phyloP scores from a whole-genome alignment of 495 filamentous ascomycete species.

The Aspergillus mulundensis region DNA sequence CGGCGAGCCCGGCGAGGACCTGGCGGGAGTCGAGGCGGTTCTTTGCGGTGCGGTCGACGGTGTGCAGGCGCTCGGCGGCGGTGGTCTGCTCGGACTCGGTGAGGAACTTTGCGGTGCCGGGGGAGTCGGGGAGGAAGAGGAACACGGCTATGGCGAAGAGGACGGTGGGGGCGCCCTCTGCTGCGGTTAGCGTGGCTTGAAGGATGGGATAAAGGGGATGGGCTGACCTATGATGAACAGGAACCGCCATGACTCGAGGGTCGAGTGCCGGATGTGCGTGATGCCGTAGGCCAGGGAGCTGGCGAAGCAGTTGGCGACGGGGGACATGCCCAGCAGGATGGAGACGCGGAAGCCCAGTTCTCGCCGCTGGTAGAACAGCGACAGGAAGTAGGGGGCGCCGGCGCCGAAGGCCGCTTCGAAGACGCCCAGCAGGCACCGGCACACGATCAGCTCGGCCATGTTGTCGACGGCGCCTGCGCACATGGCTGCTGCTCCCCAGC shows the following conservation, averaged over 20 bases:
- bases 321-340: slow-evolving; percentile 65
- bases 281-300: slow-evolving; percentile 73
- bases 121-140: slow-evolving; percentile 61
- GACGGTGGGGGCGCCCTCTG: slow-evolving; percentile 69
- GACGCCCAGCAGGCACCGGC: slow-evolving; percentile 55
- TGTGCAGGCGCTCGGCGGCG: slow-evolving; percentile 25
- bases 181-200: slow-evolving; percentile 3
- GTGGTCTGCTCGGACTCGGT: slow-evolving; percentile 49
- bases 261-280: slow-evolving; percentile 36
- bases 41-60: slow-evolving; percentile 22
- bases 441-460: slow-evolving; percentile 54
- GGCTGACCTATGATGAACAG: slow-evolving; percentile 29
- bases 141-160: slow-evolving; percentile 56
- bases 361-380: slow-evolving; percentile 69
- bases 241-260: slow-evolving; percentile 23
- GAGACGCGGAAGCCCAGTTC: slow-evolving; percentile 67
- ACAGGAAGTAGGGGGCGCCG: slow-evolving; percentile 61
- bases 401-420: slow-evolving; percentile 59
- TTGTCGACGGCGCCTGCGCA: slow-evolving; percentile 49
- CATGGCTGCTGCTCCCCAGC: slow-evolving; percentile 48
- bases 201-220: background rate
- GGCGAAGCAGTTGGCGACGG: slow-evolving; percentile 71
- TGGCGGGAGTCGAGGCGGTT: slow-evolving; percentile 20
- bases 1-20: slow-evolving; percentile 20
- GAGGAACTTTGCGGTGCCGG: slow-evolving; percentile 63